A percentile compares a stretch with the other conserved stretches of the same genome.
Conservation (phyloP, 495 filamentous ascomycete genomes). For the Hypomontagnella submonticulosa region DNA sequence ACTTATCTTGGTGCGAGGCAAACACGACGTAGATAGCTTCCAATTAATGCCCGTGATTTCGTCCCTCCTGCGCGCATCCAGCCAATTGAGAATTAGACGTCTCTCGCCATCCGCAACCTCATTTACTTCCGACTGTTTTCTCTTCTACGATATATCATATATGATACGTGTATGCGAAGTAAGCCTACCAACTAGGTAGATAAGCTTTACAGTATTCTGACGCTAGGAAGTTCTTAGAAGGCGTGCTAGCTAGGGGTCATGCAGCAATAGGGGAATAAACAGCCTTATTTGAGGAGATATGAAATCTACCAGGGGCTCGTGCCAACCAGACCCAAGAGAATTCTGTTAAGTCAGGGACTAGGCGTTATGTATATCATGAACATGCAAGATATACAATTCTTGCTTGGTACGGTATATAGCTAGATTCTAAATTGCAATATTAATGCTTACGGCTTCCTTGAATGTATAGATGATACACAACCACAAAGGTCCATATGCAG, state of each 20-base stretch:
- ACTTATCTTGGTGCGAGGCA: background rate
- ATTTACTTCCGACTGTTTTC: slow-evolving; percentile 6
- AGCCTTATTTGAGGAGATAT: slow-evolving; percentile 17
- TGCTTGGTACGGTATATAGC: slow-evolving; percentile 11
- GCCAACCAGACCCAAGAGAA: slow-evolving; percentile 2
- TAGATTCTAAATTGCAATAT: slow-evolving; percentile 22
- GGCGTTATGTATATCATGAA: background rate
- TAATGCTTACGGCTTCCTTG: slow-evolving; percentile 11
- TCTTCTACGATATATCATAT: slow-evolving; percentile 1
- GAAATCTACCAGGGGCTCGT: slow-evolving; percentile 2
- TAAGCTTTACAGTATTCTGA: background rate
- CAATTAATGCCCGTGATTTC: background rate
- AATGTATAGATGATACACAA: slow-evolving; percentile 23
- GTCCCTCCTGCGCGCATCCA: slow-evolving; percentile 3
- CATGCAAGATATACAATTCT: slow-evolving; percentile 15
- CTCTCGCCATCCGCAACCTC: slow-evolving; percentile 2
- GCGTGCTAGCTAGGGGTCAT: slow-evolving; percentile 37
- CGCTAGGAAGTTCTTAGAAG: slow-evolving; percentile 16
- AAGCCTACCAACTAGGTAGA: background rate
- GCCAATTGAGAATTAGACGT: slow-evolving; percentile 2
- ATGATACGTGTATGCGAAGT: too few relatives aligned
- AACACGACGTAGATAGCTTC: background rate
- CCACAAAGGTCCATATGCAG: slow-evolving; percentile 12
- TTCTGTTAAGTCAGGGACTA: slow-evolving; percentile 16
- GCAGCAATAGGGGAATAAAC: slow-evolving; percentile 1